A percentile compares a stretch with the other conserved stretches of the same genome.
Evolutionary conservation across 306 rosid genomes (phyloP).

Genomic region (Malus domestica): DNA sequence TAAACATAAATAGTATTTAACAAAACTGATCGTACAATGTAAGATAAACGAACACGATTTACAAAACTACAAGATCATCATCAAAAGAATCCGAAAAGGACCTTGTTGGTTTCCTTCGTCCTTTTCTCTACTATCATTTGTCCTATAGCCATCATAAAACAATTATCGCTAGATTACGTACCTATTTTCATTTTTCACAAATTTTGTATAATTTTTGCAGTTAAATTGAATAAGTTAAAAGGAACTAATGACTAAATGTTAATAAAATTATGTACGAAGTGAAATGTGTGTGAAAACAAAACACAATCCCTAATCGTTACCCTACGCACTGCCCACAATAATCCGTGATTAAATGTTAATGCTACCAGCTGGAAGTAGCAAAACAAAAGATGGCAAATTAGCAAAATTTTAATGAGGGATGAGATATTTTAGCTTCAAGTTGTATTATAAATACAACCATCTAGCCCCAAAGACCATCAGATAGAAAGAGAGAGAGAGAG

Average conservation of each 20-base stretch:
- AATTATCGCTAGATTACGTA: too few relatives aligned
- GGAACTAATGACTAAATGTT: too few relatives aligned
- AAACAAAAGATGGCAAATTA: neutral
- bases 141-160: neutral
- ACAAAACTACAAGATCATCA: too few relatives aligned
- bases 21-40: accelerated
- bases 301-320: too few relatives aligned
- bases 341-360: neutral
- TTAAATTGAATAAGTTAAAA: too few relatives aligned
- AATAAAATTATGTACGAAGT: too few relatives aligned
- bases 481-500: too few relatives aligned
- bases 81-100: too few relatives aligned
- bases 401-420: neutral
- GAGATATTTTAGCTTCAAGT: constrained; percentile 29
- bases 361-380: constrained; percentile 22
- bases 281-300: too few relatives aligned
- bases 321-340: neutral
- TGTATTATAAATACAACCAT: constrained; percentile 14
- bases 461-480: neutral
- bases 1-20: accelerated
- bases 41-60: too few relatives aligned
- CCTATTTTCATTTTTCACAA: too few relatives aligned
- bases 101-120: neutral
- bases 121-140: constrained; percentile 9
- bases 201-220: too few relatives aligned